These are phyloP conservation scores for Phytophthora aleatoria DNA, from an alignment of 352 stramenopile genomes.

Conservation along the genomic window DNA sequence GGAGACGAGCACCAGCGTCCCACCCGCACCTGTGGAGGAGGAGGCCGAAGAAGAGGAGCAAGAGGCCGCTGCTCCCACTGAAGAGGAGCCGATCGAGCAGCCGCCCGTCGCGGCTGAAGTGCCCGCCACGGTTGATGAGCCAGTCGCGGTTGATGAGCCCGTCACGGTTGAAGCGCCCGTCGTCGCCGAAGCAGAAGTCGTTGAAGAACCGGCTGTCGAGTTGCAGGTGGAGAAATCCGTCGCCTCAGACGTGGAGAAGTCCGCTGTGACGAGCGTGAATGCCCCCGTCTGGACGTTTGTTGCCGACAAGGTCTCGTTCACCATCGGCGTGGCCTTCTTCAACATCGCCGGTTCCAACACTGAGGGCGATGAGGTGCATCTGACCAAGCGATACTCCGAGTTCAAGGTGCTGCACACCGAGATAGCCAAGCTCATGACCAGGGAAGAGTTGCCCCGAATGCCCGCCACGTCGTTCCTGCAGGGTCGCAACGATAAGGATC, in stretches of 20 bases:
- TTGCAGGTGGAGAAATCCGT: conserved; percentile 12
- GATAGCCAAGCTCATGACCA: conserved; percentile 59
- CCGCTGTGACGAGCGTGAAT: conserved; percentile 9
- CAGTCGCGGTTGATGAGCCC: conserved; percentile 7
- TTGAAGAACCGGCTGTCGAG: conserved; percentile 13
- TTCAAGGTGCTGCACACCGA: conserved; percentile 72
- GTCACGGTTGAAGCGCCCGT: not conserved
- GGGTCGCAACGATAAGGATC: conserved; percentile 51
- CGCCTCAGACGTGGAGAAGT: conserved; percentile 17
- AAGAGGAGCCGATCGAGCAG: conserved; percentile 16
- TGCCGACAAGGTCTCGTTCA: conserved; percentile 48
- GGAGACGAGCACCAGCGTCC: conserved; percentile 25
- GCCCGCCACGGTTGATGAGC: not conserved
- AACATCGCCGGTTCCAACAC: conserved; percentile 46
- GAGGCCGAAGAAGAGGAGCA: conserved; percentile 14
- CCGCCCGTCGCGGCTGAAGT: not conserved
- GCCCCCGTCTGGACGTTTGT: conserved; percentile 33
- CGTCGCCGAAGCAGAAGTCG: conserved; percentile 15
- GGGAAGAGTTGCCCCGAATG: conserved; percentile 56
- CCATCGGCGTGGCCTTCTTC: conserved; percentile 50
- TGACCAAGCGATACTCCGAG: conserved; percentile 79
- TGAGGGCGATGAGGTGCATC: conserved; percentile 41
- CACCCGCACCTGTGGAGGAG: conserved; percentile 17
- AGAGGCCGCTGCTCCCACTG: conserved; percentile 6
- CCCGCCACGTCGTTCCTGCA: conserved; percentile 57